phyloP scores from a whole-genome alignment of 306 rosid species.

The Lagenaria siceraria region DNA sequence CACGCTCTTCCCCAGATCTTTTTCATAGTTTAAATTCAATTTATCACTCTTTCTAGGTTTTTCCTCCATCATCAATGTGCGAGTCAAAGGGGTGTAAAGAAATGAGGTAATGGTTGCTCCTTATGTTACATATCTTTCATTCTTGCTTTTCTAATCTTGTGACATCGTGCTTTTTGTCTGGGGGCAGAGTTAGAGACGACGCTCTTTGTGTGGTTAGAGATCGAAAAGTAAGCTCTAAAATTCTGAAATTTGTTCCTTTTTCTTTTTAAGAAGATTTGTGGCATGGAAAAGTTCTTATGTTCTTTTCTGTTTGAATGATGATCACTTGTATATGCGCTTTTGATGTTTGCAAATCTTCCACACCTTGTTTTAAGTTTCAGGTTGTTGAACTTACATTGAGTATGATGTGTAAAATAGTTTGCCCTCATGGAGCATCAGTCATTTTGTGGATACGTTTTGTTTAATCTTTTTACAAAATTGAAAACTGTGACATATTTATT shows the following conservation, averaged over 20 bases:
- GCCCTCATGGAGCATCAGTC: neutral
- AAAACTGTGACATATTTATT: neutral
- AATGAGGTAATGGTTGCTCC: slow-evolving; percentile 30
- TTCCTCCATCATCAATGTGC: slow-evolving; percentile 30
- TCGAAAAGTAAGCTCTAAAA: slow-evolving; percentile 47
- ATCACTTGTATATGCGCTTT: neutral
- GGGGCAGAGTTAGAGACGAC: slow-evolving; percentile 56
- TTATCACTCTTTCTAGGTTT: slow-evolving; percentile 21
- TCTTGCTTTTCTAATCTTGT: neutral
- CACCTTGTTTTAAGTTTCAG: neutral
- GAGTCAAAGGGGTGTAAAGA: slow-evolving; percentile 52
- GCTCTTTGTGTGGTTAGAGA: slow-evolving; percentile 27
- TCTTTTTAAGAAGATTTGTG: neutral
- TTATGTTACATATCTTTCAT: neutral
- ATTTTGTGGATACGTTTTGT: neutral
- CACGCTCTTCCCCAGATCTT: neutral
- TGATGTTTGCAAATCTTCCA: neutral
- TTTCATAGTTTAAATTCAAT: neutral
- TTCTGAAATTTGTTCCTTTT: neutral
- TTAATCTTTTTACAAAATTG: neutral
- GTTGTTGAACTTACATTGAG: neutral
- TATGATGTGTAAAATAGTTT: neutral
- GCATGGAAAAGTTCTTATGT: neutral
- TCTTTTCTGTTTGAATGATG: neutral
- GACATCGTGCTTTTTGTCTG: slow-evolving; percentile 8